Base-by-base conservation (phyloP, 495 filamentous ascomycete genomes). In the Aspergillus avenaceus region DNA sequence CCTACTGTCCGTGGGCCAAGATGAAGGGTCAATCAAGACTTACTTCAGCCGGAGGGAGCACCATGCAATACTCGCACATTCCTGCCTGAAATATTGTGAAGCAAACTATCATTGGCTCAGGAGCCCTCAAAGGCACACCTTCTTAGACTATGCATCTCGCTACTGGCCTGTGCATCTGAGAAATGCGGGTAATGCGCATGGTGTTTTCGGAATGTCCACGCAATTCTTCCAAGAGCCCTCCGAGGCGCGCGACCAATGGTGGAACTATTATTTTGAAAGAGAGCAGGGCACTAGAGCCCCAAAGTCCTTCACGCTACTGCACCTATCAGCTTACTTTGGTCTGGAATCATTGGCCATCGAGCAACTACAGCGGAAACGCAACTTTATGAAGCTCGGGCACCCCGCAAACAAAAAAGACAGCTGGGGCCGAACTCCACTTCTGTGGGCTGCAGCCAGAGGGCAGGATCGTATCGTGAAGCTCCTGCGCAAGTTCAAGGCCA, bases 241-340 rank as follows among this genome's bases (percentile, higher is more conserved):
- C 43, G 38, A 47, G 11, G 52, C 60, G 40, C 62, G 62, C 32
- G 56, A 53, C 18, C 24, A 53, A 50, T 65, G 62, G 59, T 65
- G 59, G 62, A 60, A 50, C 47, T 34, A 46, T 40, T 65, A 60
- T 45, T 65, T 59, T 59, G 53, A 62, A 37, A 53, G 58, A 47
- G 56, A 65, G 50, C 55, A 62, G 36, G 51, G 60, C 56, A 59
- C 53, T 24, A 53, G 53, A 34, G 44, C n/a, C 41, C 19, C 57
- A 25, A 45, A 45, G 24, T 52, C 56, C 14, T 67, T 67, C 49
- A 61, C 67, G 31, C 59, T 69, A 45, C 56, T 71, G 60, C 67
- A 71, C 62, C 55, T 71, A 23, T 66, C 67, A 46, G 63, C 66
- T 26, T 71, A 60, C 53, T 54, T 69, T 61, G 44, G 9, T 46